These are phyloP conservation scores for Cryphonectria nitschkei DNA, from an alignment of 2,329 filamentous ascomycete genomes.

Conservation along the genomic window DNA sequence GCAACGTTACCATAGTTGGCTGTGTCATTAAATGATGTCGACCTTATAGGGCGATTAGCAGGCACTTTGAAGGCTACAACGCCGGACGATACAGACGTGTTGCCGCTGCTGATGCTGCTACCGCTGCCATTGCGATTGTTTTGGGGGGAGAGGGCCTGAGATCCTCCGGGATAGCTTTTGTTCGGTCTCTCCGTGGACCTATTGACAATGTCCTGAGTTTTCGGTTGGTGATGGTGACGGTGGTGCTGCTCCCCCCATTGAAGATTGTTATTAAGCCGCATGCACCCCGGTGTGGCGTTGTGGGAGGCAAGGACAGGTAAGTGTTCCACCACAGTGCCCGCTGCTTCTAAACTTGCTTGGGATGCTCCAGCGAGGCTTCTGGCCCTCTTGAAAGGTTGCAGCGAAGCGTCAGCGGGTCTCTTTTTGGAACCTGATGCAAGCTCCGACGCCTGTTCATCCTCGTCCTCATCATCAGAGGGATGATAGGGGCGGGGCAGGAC, in stretches of 20 bases:
- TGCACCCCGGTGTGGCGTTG: not conserved
- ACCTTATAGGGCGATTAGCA: not conserved
- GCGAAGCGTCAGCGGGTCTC: not conserved
- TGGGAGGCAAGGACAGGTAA: not conserved
- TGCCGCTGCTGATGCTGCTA: no score
- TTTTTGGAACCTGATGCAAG: not conserved
- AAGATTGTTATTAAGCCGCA: not conserved
- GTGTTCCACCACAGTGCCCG: not conserved
- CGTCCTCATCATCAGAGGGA: not conserved
- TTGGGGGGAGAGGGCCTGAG: not conserved
- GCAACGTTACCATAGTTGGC: not conserved
- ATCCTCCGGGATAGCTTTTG: not conserved
- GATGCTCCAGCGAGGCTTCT: not conserved
- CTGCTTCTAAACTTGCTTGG: no score
- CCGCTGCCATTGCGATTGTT: not conserved
- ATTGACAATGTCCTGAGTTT: not conserved
- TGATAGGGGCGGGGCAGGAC: not conserved
- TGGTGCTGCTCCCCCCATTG: not conserved
- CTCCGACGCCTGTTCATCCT: not conserved
- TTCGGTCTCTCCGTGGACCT: not conserved
- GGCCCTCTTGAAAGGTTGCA: not conserved
- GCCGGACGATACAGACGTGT: not conserved
- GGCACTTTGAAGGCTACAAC: not conserved
- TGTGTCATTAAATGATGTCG: not conserved
- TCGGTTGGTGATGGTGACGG: no score